phyloP scores from a whole-genome alignment of 2,329 filamentous ascomycete genomes.

The Rhynchosporium secalis region DNA sequence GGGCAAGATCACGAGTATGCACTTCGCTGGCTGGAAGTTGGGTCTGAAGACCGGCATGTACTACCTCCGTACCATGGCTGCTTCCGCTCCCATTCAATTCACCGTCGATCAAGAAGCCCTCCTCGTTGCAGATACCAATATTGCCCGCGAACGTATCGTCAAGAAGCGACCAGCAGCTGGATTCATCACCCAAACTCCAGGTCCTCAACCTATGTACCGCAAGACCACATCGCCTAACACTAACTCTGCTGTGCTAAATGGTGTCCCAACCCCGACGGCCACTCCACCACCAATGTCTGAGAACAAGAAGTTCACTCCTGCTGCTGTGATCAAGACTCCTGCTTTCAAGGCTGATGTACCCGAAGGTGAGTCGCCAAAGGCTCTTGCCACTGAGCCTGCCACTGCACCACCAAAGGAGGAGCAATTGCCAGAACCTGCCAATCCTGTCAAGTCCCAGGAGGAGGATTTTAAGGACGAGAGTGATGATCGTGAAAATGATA shows the following conservation, averaged over 20 bases:
- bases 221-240: slow-evolving; percentile 44
- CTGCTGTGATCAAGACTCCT: slow-evolving; percentile 59
- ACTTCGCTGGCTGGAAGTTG: slow-evolving; percentile 98
- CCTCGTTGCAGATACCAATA: slow-evolving; percentile 79
- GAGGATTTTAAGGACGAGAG: slow-evolving; percentile 73
- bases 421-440: slow-evolving; percentile 60
- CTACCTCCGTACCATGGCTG: slow-evolving; percentile 97
- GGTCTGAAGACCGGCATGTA: slow-evolving; percentile 99
- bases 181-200: slow-evolving; percentile 52
- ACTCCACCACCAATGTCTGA: slow-evolving; percentile 61
- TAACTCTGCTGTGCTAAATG: slow-evolving; percentile 48
- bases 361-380: slow-evolving; percentile 77
- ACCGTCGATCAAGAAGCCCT: slow-evolving; percentile 97
- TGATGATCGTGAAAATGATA: slow-evolving; percentile 80
- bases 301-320: slow-evolving; percentile 41
- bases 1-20: slow-evolving; percentile 99
- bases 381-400: slow-evolving; percentile 70
- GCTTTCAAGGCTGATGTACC: slow-evolving; percentile 75
- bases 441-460: slow-evolving; percentile 58
- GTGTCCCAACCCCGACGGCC: slow-evolving; percentile 66
- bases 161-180: slow-evolving; percentile 68
- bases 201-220: slow-evolving; percentile 67
- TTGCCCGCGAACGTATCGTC: slow-evolving; percentile 61
- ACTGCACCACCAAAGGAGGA: slow-evolving; percentile 60
- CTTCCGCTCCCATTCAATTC: slow-evolving; percentile 96